These are phyloP conservation scores for Colletotrichum zoysiae DNA, from an alignment of 2,329 filamentous ascomycete genomes.

Conservation along the genomic window DNA sequence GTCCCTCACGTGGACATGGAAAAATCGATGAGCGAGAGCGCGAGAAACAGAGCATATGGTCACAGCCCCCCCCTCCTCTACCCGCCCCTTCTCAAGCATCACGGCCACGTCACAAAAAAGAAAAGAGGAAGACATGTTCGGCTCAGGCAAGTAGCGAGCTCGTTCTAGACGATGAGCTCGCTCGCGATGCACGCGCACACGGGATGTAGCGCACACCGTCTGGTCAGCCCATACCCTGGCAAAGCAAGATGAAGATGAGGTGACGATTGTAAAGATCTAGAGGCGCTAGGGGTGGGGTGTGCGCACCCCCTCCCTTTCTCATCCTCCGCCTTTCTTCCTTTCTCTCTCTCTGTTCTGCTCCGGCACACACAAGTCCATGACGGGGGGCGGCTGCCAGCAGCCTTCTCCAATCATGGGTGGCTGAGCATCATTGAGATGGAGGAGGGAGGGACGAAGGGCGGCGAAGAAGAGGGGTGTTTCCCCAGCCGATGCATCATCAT, in stretches of 20 bases:
- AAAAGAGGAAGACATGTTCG: constrained; percentile 1
- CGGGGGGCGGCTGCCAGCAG: constrained; percentile 17
- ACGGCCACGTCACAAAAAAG: constrained; percentile 26
- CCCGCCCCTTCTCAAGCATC: constrained; percentile 1
- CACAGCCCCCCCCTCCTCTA: not conserved
- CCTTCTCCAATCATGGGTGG: constrained; percentile 34
- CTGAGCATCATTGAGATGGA: constrained; percentile 13
- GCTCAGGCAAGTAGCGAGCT: constrained; percentile 17
- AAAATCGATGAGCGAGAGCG: not conserved
- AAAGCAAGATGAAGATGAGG: constrained; percentile 41
- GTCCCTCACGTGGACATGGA: constrained; percentile 12
- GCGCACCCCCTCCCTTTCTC: not conserved
- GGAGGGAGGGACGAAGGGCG: not conserved
- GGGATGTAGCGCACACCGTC: constrained; percentile 18
- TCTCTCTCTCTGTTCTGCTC: constrained; percentile 2
- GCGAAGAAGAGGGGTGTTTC: not conserved
- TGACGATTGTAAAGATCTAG: constrained; percentile 40
- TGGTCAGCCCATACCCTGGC: constrained; percentile 31
- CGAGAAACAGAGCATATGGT: not conserved
- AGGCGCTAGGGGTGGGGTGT: constrained; percentile 35
- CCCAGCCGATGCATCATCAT: constrained; percentile 24
- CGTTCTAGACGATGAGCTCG: constrained; percentile 26
- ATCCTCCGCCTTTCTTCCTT: not conserved
- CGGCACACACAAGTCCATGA: constrained; percentile 6
- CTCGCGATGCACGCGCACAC: constrained; percentile 17